Evolutionary conservation across 2,329 filamentous ascomycete genomes (phyloP), one percentile per base, ranked within the genome.

Genomic region (Fusarium sp.): DNA sequence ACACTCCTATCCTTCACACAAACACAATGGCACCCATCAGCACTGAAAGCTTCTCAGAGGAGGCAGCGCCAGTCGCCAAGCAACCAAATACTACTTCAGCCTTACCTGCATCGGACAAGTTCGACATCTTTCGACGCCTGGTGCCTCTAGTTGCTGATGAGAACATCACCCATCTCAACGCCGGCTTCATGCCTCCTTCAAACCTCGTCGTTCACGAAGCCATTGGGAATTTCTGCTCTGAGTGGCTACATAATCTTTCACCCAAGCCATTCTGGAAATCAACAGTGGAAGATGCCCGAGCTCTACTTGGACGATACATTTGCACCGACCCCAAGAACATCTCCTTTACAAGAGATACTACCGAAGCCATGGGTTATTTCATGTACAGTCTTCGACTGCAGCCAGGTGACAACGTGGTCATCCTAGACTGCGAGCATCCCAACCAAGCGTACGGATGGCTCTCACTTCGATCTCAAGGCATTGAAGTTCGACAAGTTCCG

Each of bases 291-390:
- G 74, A 75, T 12, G 64, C 75, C n/a, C 70, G 77, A 0, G 31
- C 58, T 2, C 69, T 80, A 0, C 9, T 82, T 6, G 80, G 69
- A 2, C 64, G 72, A 10, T 80, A 79, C 62, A 77, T 82, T 72
- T 77, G 79, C 44, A 71, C 80, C n/a, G 67, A 77, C 4, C 59
- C 70, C 1, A 57, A 70, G 0, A 64, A 72, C 2, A 70, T 82
- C 17, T 77, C 79, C 4, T 78, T 82, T 49, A 80, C 79, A 1
- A 75, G 80, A 3, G 80, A 82, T 56, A 82, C 81, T 0, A 82
- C 81, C 2, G 81, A 82, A 49, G 80, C 71, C 0, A 66, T 81
- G 0, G 76, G 76, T 4, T 65, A 61, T 33, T 81, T 82, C 63
- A 78, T 80, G 42, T 73, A 69, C 6, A 65, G 70, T 20, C 14